These are phyloP conservation scores for Linnemannia hyalina DNA, from an alignment of 192 early-diverging fungal species.

Conservation along the genomic window DNA sequence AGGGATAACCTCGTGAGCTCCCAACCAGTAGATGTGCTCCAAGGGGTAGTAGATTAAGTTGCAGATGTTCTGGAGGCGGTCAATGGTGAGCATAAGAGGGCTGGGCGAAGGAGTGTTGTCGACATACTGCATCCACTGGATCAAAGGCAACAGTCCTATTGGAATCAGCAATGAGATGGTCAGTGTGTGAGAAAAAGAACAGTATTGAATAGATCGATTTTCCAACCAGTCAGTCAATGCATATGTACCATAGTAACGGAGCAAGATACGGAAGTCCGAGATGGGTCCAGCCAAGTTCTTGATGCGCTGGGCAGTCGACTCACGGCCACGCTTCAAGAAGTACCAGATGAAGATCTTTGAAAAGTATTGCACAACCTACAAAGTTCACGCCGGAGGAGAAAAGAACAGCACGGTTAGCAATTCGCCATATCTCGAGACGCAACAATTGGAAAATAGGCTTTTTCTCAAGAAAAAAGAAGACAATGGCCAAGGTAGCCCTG, in stretches of 20 bases:
- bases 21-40: constrained; percentile 97
- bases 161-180: neutral
- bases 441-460: neutral
- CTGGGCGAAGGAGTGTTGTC: constrained; percentile 83
- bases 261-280: constrained; percentile 91
- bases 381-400: neutral
- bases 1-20: constrained; percentile 84
- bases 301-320: constrained; percentile 78
- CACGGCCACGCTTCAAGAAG: constrained; percentile 68
- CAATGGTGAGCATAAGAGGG: constrained; percentile 71
- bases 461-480: neutral
- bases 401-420: neutral
- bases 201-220: neutral
- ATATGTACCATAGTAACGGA: constrained; percentile 78
- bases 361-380: constrained; percentile 89
- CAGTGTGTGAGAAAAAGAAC: neutral
- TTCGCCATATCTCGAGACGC: neutral
- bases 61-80: constrained; percentile 89
- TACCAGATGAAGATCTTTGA: constrained; percentile 92
- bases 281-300: constrained; percentile 87
- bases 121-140: constrained; percentile 86
- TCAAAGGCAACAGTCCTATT: constrained; percentile 80
- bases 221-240: neutral
- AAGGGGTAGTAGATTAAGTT: constrained; percentile 95
- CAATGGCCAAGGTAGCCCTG: neutral